Percentiles rank a stretch among this genome's conserved stretches.
Conservation (phyloP, 257 asterid genomes). For the Cynanchum wilfordii region DNA sequence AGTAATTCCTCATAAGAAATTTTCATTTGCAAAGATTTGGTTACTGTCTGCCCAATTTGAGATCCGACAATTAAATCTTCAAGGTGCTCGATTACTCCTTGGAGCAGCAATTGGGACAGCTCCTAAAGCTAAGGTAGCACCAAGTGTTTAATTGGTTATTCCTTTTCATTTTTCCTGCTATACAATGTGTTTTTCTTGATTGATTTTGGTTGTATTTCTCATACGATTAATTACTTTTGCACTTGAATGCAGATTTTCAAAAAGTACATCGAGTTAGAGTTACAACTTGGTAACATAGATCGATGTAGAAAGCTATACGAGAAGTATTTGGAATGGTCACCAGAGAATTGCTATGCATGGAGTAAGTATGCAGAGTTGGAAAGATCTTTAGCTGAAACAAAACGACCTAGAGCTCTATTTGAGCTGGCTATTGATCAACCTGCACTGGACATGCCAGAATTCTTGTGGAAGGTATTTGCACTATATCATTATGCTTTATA, state of each 20-base stretch:
- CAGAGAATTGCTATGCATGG: conserved; percentile 98
- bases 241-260: conserved; percentile 69
- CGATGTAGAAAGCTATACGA: conserved; percentile 81
- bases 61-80: conserved; percentile 66
- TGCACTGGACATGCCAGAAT: conserved; percentile 93
- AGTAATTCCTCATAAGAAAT: conserved; percentile 43
- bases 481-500: not conserved
- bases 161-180: conserved; percentile 6
- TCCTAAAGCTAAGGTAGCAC: conserved; percentile 44
- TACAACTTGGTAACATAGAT: conserved; percentile 81
- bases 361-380: conserved; percentile 86
- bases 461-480: conserved; percentile 75
- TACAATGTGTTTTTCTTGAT: not conserved
- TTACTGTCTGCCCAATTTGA: conserved; percentile 94
- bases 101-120: conserved; percentile 43
- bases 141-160: conserved; percentile 14
- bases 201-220: conserved; percentile 1
- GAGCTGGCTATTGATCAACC: conserved; percentile 97
- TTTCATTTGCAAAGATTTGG: conserved; percentile 91
- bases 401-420: conserved; percentile 85
- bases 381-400: conserved; percentile 73
- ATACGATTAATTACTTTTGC: conserved; percentile 12
- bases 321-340: conserved; percentile 83
- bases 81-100: conserved; percentile 33
- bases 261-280: conserved; percentile 93